These are phyloP conservation scores for Lactarius akahatsu DNA, from an alignment of 768 basidiomycete species.

Conservation along the genomic window DNA sequence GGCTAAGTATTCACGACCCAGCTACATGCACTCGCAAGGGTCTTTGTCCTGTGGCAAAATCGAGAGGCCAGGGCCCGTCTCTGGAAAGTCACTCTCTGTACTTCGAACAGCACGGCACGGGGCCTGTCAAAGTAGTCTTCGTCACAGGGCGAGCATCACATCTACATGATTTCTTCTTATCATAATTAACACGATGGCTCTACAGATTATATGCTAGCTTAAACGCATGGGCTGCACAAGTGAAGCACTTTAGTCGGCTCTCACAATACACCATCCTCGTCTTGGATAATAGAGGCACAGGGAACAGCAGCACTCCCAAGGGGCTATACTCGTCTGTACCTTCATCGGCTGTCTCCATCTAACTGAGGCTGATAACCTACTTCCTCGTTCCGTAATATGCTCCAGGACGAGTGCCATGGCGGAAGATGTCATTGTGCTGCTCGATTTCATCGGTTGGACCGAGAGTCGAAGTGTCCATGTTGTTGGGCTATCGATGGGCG, in stretches of 20 bases:
- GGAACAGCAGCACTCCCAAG: constrained; percentile 65
- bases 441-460: constrained; percentile 75
- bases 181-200: not conserved
- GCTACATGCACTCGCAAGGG: constrained; percentile 65
- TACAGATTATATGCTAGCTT: constrained; percentile 58
- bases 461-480: constrained; percentile 59
- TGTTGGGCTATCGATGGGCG: constrained; percentile 47
- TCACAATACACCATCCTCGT: constrained; percentile 62
- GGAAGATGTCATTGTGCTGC: constrained; percentile 62
- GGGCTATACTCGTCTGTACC: constrained; percentile 75
- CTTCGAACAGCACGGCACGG: constrained; percentile 73
- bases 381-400: not conserved
- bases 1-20: constrained; percentile 55
- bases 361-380: not conserved
- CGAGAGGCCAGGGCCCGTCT: constrained; percentile 44
- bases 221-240: constrained; percentile 65
- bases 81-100: constrained; percentile 74
- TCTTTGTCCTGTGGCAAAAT: constrained; percentile 66
- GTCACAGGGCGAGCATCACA: constrained; percentile 63
- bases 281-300: constrained; percentile 85
- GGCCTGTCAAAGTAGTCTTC: constrained; percentile 63
- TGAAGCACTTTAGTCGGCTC: constrained; percentile 56
- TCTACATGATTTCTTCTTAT: not conserved
- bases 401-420: constrained; percentile 75
- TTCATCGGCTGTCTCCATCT: constrained; percentile 14